Evolutionary conservation across 2,329 filamentous ascomycete genomes (phyloP).

Genomic region (Penicillium frequentans): DNA sequence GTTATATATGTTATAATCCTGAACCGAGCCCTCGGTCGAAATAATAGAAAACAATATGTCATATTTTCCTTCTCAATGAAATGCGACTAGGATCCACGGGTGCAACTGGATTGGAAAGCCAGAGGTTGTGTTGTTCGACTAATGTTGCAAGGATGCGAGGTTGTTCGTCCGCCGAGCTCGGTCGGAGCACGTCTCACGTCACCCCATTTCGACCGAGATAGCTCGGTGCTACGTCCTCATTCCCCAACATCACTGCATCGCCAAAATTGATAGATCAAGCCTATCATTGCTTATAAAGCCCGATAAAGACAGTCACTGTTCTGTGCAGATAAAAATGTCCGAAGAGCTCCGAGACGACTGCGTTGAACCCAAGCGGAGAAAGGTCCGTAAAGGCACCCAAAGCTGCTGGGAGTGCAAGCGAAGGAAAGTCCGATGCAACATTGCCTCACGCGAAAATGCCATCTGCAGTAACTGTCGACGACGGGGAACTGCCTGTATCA

Average conservation of each 20-base stretch:
- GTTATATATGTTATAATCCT: not conserved
- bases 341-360: not conserved
- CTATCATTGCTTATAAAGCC: not conserved
- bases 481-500: slow-evolving; percentile 38
- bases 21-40: not conserved
- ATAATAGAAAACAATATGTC: no score
- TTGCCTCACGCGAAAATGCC: slow-evolving; percentile 16
- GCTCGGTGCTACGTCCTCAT: not conserved
- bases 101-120: not conserved
- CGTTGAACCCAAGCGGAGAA: slow-evolving; percentile 14
- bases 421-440: slow-evolving; percentile 35
- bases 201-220: not conserved
- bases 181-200: not conserved
- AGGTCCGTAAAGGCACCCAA: slow-evolving; percentile 13
- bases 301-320: not conserved
- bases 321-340: not conserved
- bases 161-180: slow-evolving; percentile 3
- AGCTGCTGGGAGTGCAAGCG: slow-evolving; percentile 12
- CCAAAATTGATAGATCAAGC: not conserved
- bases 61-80: no score
- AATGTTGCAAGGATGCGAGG: not conserved
- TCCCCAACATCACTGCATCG: not conserved
- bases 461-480: slow-evolving; percentile 30
- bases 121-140: not conserved
- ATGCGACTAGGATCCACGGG: no score